phyloP scores from a whole-genome alignment of 176 grass and related monocot genomes.

The Bromus sterilis region DNA sequence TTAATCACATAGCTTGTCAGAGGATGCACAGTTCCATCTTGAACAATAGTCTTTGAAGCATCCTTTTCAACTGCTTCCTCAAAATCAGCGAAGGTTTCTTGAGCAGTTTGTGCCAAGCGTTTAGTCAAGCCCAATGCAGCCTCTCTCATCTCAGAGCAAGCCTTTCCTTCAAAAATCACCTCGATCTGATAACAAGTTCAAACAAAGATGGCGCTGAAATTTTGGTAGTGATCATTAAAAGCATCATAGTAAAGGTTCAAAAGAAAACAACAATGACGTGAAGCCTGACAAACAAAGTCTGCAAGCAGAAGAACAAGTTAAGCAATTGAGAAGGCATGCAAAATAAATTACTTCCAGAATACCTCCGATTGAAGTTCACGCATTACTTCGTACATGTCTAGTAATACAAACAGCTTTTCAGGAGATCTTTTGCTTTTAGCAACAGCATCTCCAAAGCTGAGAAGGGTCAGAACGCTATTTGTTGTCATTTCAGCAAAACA shows the following conservation, averaged over 20 bases:
- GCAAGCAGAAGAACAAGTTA: background rate
- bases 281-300: background rate
- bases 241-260: conserved; percentile 7
- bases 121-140: conserved; percentile 64
- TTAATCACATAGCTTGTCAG: conserved; percentile 98
- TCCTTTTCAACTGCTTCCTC: conserved; percentile 95
- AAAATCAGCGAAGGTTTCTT: conserved; percentile 90
- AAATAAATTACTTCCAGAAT: conserved; percentile 13
- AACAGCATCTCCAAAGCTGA: conserved; percentile 95
- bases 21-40: conserved; percentile 97
- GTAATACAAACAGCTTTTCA: conserved; percentile 90
- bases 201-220: conserved; percentile 17
- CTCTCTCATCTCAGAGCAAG: conserved; percentile 69
- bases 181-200: conserved; percentile 48
- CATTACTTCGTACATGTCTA: conserved; percentile 99
- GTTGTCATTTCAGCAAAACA: conserved; percentile 80
- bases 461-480: conserved; percentile 68
- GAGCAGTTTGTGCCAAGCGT: conserved; percentile 74
- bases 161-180: conserved; percentile 75
- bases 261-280: background rate
- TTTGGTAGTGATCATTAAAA: conserved; percentile 9
- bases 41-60: conserved; percentile 83
- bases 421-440: conserved; percentile 94
- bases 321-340: background rate
- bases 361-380: conserved; percentile 82